Evolutionary conservation across 371 early-diverging fungal species (phyloP).

Genomic region (Choanephora cucurbitarum): DNA sequence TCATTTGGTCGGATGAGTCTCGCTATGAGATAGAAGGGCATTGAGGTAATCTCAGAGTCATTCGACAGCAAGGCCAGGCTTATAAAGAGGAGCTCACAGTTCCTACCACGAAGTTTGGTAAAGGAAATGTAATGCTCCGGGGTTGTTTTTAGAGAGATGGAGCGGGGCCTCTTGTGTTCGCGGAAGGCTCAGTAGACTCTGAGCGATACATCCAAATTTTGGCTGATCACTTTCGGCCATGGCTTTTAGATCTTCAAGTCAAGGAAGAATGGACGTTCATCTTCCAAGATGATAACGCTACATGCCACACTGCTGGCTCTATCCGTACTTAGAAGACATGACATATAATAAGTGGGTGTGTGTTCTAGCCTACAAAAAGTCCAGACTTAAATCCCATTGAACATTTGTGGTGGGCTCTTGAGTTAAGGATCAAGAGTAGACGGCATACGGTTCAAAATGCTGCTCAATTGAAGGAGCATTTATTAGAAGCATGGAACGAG

Average conservation of each 20-base stretch:
- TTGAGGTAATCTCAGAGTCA: not conserved
- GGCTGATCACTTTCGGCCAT: not conserved
- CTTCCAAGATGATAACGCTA: not conserved
- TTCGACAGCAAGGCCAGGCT: not conserved
- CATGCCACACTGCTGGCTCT: not conserved
- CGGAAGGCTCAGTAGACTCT: not conserved
- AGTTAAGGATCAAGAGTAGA: not conserved
- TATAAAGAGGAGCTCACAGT: not conserved
- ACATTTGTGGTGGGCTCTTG: conserved; percentile 1
- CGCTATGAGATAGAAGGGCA: not conserved
- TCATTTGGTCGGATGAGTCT: not conserved
- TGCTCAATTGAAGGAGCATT: not conserved
- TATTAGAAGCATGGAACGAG: too few relatives aligned
- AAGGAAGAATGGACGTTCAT: not conserved
- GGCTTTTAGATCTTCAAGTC: not conserved
- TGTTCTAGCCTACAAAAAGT: not conserved
- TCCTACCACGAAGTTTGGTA: not conserved
- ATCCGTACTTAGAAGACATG: not conserved
- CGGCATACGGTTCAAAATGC: not conserved
- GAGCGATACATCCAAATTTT: not conserved
- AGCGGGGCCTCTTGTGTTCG: not conserved
- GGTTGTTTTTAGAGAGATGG: not conserved
- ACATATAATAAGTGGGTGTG: not conserved
- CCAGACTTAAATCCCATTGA: conserved; percentile 1
- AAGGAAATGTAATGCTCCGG: not conserved